A percentile compares a stretch with the other conserved stretches of the same genome.
These are phyloP conservation scores for Abrus precatorius DNA, from an alignment of 306 rosid species.

Conservation along the genomic window DNA sequence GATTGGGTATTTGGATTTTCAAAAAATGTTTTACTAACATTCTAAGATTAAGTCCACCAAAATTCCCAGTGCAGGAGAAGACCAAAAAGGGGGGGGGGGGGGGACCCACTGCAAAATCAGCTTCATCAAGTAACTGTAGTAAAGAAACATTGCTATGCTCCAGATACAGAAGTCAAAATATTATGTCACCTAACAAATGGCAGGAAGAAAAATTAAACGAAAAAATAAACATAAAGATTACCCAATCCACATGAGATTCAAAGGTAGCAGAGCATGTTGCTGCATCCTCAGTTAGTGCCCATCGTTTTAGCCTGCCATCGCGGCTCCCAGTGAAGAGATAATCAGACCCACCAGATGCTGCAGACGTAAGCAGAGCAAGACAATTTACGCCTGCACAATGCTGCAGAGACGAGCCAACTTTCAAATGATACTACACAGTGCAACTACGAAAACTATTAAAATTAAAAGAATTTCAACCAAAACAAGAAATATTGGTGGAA, in stretches of 20 bases:
- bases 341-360: conserved; percentile 70
- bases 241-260: conserved; percentile 99
- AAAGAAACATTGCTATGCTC: background rate
- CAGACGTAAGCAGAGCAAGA: conserved; percentile 71
- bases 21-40: background rate
- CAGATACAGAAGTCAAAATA: conserved; percentile 2
- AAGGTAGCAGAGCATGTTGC: conserved; percentile 91
- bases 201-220: conserved; percentile 4
- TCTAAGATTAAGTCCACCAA: conserved; percentile 24
- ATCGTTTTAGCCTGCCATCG: conserved; percentile 95
- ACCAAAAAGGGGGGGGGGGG: background rate
- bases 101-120: conserved; percentile 20
- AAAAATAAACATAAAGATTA: conserved; percentile 46
- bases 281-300: conserved; percentile 76
- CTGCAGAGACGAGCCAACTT: conserved; percentile 64
- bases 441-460: conserved; percentile 24
- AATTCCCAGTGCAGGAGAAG: background rate
- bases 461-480: conserved; percentile 36
- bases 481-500: conserved; percentile 25
- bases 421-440: conserved; percentile 34
- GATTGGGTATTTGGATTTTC: conserved; percentile 17
- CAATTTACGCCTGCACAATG: conserved; percentile 97
- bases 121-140: conserved; percentile 36
- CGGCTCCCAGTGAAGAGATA: conserved; percentile 96
- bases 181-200: conserved; percentile 24